Evolutionary conservation across 139 green algal species (phyloP).

Genomic region (Chlamydomonas urium): DNA sequence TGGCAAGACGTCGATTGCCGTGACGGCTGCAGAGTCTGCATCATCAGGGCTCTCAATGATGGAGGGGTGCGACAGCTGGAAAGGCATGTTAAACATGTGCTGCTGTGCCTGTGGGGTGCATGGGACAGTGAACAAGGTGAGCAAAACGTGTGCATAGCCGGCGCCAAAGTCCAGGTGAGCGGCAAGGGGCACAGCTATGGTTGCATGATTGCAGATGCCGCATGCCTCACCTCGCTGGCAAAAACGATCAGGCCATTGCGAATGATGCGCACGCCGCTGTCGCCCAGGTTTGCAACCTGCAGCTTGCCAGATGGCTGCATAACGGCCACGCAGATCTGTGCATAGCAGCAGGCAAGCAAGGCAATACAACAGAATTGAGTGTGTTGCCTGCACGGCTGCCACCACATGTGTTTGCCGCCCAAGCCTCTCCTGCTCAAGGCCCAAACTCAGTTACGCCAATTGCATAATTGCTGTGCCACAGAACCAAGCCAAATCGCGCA

Average conservation of each 20-base stretch:
- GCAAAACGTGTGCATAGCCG: too few species aligned
- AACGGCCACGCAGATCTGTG: conserved; percentile 4
- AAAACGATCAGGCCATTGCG: conserved; percentile 60
- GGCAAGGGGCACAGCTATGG: too few species aligned
- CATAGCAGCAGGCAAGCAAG: neutral
- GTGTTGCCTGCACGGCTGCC: too few species aligned
- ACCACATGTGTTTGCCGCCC: too few species aligned
- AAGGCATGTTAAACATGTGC: conserved; percentile 53
- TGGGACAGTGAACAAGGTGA: too few species aligned
- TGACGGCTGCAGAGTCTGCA: conserved; percentile 52
- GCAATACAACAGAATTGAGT: too few species aligned
- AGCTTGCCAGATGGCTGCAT: conserved; percentile 31
- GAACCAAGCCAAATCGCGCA: too few species aligned
- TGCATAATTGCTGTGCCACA: too few species aligned
- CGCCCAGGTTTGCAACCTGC: conserved; percentile 74
- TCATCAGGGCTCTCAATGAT: conserved; percentile 58
- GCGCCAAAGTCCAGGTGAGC: too few species aligned
- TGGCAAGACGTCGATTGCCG: conserved; percentile 30
- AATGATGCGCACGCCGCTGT: conserved; percentile 72
- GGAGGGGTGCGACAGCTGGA: conserved; percentile 67
- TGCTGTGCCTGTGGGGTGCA: conserved; percentile 15
- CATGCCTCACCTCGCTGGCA: conserved; percentile 40
- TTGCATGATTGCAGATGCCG: too few species aligned
- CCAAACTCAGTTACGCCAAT: too few species aligned
- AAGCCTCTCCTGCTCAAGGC: too few species aligned